Evolutionary conservation across 2,329 filamentous ascomycete genomes (phyloP), one percentile per base, ranked within the genome.

Genomic region (Hymenoscyphus fructigenus): DNA sequence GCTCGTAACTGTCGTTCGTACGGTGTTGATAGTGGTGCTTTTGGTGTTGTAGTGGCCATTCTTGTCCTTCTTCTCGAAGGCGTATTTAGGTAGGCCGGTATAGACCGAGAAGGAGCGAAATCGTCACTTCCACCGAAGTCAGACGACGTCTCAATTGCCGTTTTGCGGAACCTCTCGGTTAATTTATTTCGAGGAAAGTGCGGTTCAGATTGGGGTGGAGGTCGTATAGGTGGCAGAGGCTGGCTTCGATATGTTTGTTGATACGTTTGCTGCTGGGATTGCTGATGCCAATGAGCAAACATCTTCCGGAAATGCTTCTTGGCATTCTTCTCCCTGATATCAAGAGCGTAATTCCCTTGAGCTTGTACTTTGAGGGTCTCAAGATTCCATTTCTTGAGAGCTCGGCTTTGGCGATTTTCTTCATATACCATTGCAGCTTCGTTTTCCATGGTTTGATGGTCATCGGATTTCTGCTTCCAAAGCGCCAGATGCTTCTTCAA

Each of bases 11-110:
- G 75, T 29, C 74, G 71, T 64, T 80, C 78, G n/a, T 81, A 74
- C n/a, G 81, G 78, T 0, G 78, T 78, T 6, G 80, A 78, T 6
- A 82, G 71, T 15, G 80, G 79, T 17, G 75, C 79, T 62, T 75
- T 75, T 3, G 80, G 80, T 4, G 80, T 82, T 3, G 79, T 82
- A 9, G 80, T 74, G n/a, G n/a, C n/a, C 3, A 82, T 79, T 57
- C 72, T 69, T 57, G 71, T 69, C 2, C 79, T 81, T 76, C 80
- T 79, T 59, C 79, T 79, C n/a, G 80, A 83, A 28, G 68, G 68
- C 14, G 69, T 70, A 41, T 58, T 66, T 38, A 70, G 61, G 61
- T 70, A 70, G 41, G 68, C 69, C 20, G 65, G 69, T 36, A 66
- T 66, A 26, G 36, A 38, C 5, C 70, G 68, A 20, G 72, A 71